Conservation (phyloP, 352 stramenopile species). For the Elongisporangium anandrum region DNA sequence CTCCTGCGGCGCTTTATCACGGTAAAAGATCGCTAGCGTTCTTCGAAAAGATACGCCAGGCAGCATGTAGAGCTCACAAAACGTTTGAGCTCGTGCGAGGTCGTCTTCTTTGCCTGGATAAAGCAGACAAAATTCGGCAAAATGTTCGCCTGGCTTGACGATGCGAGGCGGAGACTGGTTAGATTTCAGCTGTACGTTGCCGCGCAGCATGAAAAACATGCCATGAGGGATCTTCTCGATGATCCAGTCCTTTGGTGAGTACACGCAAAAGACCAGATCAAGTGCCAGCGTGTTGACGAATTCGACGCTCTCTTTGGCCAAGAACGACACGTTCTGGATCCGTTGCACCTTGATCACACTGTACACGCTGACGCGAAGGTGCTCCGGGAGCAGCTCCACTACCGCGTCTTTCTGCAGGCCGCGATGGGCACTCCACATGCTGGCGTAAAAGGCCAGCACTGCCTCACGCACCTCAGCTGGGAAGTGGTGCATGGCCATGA, state of each 20-base stretch:
- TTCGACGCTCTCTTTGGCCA: slow-evolving; percentile 62
- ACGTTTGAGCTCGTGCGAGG: slow-evolving; percentile 54
- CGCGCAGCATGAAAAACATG: slow-evolving; percentile 64
- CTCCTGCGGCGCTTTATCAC: slow-evolving; percentile 16
- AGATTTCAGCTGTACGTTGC: slow-evolving; percentile 39
- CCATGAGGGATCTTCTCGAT: slow-evolving; percentile 58
- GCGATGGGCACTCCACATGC: slow-evolving; percentile 46
- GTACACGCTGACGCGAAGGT: slow-evolving; percentile 49
- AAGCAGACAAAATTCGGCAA: slow-evolving; percentile 47
- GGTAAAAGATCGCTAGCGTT: slow-evolving; percentile 51
- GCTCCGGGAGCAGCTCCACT: slow-evolving; percentile 45
- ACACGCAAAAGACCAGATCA: slow-evolving; percentile 40
- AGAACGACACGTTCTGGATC: slow-evolving; percentile 51
- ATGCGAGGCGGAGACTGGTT: slow-evolving; percentile 23
- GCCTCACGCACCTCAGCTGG: slow-evolving; percentile 51
- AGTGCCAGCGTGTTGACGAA: slow-evolving; percentile 66
- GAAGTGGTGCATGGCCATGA: slow-evolving; percentile 65
- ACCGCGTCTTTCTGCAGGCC: slow-evolving; percentile 42
- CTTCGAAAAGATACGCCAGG: slow-evolving; percentile 43
- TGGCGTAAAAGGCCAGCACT: slow-evolving; percentile 57
- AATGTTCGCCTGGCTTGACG: slow-evolving; percentile 47
- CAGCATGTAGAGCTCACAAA: slow-evolving; percentile 74
- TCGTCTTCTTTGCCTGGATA: slow-evolving; percentile 39
- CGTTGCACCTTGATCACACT: slow-evolving; percentile 54
- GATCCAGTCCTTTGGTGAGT: slow-evolving; percentile 70